Conservation (phyloP, 129 eudicot genomes). For the Pulicaria dysenterica region DNA sequence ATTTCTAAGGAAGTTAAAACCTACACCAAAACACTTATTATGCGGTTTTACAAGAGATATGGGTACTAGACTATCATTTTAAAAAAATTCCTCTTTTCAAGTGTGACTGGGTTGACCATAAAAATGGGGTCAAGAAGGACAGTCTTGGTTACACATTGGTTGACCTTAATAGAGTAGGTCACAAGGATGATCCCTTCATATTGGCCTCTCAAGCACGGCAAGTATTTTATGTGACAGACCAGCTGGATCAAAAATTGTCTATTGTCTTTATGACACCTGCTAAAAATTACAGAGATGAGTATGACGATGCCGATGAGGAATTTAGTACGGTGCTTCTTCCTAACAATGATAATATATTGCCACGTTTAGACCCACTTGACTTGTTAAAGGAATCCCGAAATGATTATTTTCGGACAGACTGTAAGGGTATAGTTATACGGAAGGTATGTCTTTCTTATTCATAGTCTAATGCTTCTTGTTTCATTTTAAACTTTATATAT, state of each 20-base stretch:
- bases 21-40: too few species aligned
- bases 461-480: slow-evolving; percentile 32
- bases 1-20: too few species aligned
- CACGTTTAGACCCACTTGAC: background rate
- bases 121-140: background rate
- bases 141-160: background rate
- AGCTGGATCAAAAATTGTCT: background rate
- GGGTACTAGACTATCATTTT: too few species aligned
- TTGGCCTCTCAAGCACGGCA: background rate
- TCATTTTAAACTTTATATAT: too few species aligned
- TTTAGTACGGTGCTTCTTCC: too few species aligned
- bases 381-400: background rate
- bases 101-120: too few species aligned
- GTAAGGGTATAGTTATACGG: background rate
- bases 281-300: background rate
- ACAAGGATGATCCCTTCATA: background rate
- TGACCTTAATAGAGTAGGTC: background rate
- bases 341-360: background rate
- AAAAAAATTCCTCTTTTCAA: too few species aligned
- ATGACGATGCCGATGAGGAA: background rate
- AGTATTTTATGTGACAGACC: background rate
- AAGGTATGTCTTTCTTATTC: background rate
- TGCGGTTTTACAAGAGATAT: too few species aligned
- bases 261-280: background rate
- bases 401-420: background rate